Evolutionary conservation across 352 stramenopile species (phyloP), one percentile per base, ranked within the genome.

Genomic region (Phytophthora lateralis): DNA sequence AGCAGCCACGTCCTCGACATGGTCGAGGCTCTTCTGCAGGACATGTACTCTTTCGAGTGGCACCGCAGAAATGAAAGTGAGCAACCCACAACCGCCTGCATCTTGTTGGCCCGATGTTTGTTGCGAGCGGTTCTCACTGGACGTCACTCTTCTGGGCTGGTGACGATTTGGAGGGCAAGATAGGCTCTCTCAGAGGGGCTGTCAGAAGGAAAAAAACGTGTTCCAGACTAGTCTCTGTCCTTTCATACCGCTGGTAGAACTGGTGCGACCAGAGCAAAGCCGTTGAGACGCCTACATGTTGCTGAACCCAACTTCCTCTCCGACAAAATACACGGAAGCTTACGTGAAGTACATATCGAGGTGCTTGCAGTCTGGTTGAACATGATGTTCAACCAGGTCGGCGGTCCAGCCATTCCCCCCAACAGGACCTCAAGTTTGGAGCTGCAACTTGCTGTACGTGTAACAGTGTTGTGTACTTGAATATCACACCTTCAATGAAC

Each of bases 51-150:
- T 52, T 50, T 27, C 42, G 46, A 60, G 38, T 63, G 7, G 35
- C 21, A 69, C 43, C 12, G 60, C 37, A 65, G 57, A 64, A 43
- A 66, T 54, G 18, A 61, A 48, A 69, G 32, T 73, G 60, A 66
- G 6, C 30, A 60, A 51, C 51, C 39, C 51, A 14, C 56, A 60
- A 52, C 42, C 61, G 17, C 29, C 21, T 45, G 47, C 48, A 66
- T 56, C 41, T 54, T 66, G 48, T 70, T 65, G 56, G 46, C 37
- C 32, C 21, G 18, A 20, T 24, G 21, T 24, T 30, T 60, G 12
- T 27, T 24, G 7, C 7, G 27, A 1, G 27, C 27, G 27, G 24
- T 12, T 27, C 35, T 53, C 43, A 45, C 27, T 37, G 37, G 26
- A 20, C 59, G 51, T 66, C 59, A 62, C 45, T 2, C 49, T 39